Conservation (phyloP, 2,329 filamentous ascomycete species). For the Pseudopithomyces maydicus region DNA sequence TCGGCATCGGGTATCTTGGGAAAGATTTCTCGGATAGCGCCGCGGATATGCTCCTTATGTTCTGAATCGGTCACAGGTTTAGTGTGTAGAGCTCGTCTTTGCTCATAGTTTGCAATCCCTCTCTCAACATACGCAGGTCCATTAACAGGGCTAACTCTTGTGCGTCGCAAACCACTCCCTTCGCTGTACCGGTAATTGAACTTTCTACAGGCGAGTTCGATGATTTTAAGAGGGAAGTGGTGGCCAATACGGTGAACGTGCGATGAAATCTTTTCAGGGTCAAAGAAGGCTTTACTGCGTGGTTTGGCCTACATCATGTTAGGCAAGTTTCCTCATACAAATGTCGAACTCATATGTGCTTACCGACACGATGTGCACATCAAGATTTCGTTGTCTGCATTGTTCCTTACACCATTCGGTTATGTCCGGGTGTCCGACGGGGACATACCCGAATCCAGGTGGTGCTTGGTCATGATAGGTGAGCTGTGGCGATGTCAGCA, state of each 20-base stretch:
- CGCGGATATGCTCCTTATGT: slow-evolving; percentile 62
- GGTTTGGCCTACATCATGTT: slow-evolving; percentile 34
- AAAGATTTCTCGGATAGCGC: slow-evolving; percentile 66
- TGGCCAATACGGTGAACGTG: slow-evolving; percentile 67
- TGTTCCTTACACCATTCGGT: slow-evolving; percentile 63
- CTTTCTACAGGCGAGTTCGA: slow-evolving; percentile 61
- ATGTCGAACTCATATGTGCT: slow-evolving; percentile 32
- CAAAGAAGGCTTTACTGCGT: slow-evolving; percentile 56
- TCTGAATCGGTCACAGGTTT: slow-evolving; percentile 42
- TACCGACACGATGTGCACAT: slow-evolving; percentile 66
- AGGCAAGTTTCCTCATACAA: slow-evolving; percentile 2
- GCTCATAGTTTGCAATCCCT: slow-evolving; percentile 41
- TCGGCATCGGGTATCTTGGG: slow-evolving; percentile 66
- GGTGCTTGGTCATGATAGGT: slow-evolving; percentile 61
- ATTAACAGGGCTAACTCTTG: slow-evolving; percentile 15
- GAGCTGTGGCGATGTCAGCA: slow-evolving; percentile 53
- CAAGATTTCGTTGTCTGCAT: slow-evolving; percentile 59
- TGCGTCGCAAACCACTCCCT: slow-evolving; percentile 26
- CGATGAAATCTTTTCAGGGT: slow-evolving; percentile 60
- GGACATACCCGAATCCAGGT: slow-evolving; percentile 65
- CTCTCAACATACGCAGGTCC: slow-evolving; percentile 38
- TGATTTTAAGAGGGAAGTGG: slow-evolving; percentile 65
- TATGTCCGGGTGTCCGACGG: slow-evolving; percentile 63
- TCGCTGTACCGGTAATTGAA: slow-evolving; percentile 44
- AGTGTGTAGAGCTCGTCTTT: slow-evolving; percentile 29